Conservation (phyloP, 371 early-diverging fungal genomes). For the Mortierella sp. region DNA sequence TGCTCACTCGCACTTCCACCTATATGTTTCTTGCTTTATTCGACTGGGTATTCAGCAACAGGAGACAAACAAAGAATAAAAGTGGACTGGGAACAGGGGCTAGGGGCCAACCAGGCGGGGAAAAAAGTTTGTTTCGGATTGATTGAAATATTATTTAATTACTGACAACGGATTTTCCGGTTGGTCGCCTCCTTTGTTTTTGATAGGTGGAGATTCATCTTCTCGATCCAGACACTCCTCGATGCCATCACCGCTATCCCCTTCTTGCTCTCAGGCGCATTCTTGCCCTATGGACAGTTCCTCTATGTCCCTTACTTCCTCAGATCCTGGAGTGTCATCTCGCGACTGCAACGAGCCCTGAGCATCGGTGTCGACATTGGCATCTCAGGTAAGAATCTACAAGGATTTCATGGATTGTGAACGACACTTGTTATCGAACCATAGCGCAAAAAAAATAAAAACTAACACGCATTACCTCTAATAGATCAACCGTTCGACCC, state of each 20-base stretch:
- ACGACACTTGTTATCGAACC: too few relatives aligned
- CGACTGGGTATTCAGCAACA: background rate
- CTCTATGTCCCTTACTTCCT: conserved; percentile 76
- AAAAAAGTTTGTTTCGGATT: background rate
- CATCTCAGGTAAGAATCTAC: conserved; percentile 61
- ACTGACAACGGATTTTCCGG: too few relatives aligned
- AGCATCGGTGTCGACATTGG: conserved; percentile 68
- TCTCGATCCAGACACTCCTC: conserved; percentile 65
- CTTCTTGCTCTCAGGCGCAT: conserved; percentile 62
- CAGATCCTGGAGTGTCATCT: conserved; percentile 69
- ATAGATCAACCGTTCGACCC: conserved; percentile 66
- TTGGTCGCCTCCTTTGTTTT: conserved; percentile 18
- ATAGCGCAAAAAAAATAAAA: background rate
- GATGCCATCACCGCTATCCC: conserved; percentile 69
- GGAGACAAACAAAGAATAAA: background rate
- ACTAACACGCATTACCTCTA: background rate
- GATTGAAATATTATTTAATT: background rate
- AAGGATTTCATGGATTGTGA: background rate
- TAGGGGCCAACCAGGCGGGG: background rate
- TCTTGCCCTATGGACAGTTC: conserved; percentile 64
- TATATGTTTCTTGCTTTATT: background rate
- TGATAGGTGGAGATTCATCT: conserved; percentile 44
- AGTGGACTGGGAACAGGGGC: background rate
- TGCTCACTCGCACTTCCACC: too few relatives aligned
- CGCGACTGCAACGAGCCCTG: conserved; percentile 70